phyloP scores from a whole-genome alignment of 305 asterid species.

The Fraxinus angustifolia region DNA sequence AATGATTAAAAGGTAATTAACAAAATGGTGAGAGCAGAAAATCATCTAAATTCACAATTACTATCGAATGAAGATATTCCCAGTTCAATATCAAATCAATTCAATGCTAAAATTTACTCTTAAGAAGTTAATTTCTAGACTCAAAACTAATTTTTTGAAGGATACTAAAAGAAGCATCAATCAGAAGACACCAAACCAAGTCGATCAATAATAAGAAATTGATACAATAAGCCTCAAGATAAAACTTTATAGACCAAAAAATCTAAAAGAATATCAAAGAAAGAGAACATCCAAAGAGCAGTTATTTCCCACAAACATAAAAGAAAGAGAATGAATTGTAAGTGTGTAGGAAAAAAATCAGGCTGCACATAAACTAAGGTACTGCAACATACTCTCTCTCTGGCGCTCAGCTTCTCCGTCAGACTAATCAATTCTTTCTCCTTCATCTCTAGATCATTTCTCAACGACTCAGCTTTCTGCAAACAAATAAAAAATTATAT shows the following conservation, averaged over 20 bases:
- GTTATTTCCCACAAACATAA: not conserved
- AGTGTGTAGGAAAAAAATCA: slow-evolving; percentile 2
- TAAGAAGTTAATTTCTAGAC: not conserved
- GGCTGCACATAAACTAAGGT: slow-evolving; percentile 18
- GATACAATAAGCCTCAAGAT: slow-evolving; percentile 9
- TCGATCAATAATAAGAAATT: not conserved
- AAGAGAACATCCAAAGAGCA: not conserved
- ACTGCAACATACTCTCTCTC: slow-evolving; percentile 65
- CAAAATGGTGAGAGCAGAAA: not conserved
- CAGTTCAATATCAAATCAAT: not conserved
- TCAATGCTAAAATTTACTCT: not conserved
- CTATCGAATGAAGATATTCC: not conserved
- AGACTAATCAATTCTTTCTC: slow-evolving; percentile 51
- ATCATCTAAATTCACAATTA: not conserved
- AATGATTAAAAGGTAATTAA: not conserved
- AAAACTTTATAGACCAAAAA: slow-evolving; percentile 4
- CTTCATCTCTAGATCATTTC: slow-evolving; percentile 51
- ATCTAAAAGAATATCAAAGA: not conserved
- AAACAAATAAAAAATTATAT: slow-evolving; percentile 22
- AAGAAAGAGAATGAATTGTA: not conserved
- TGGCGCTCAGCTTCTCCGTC: slow-evolving; percentile 58
- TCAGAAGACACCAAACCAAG: not conserved
- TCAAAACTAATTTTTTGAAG: not conserved
- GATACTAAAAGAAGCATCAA: not conserved
- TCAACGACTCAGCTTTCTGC: slow-evolving; percentile 59